Base-by-base conservation (phyloP, 2,329 filamentous ascomycete genomes). In the Penicillium sp. region DNA sequence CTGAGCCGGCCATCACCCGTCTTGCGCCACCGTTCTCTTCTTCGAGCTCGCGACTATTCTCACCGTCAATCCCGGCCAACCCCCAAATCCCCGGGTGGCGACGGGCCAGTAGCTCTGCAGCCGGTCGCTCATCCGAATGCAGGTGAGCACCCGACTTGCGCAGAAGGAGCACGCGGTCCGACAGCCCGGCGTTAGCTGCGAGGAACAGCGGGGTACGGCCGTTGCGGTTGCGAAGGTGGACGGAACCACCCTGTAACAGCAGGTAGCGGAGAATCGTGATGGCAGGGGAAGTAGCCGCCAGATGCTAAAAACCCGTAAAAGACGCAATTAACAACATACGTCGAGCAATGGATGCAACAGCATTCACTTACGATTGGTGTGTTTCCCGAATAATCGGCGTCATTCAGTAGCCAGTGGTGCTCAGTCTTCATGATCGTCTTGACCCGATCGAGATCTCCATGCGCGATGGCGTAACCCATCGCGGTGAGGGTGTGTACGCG, bases 331-430 rank as follows among this genome's bases (percentile, higher is more conserved):
- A 27, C 18, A 32, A 42, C n/a, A 44, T 3, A 18, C 32, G n/a
- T 37, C 13, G 24, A 35, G 23, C 4, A 25, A 42, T 7, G n/a
- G n/a, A 20, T 37, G 15, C 45, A 32, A 37, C 2, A 9, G 32
- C 29, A 24, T 35, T 15, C 4, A 54, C 66, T 56, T 62, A 74
- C 72, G 44, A 77, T 62, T 18, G 75, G 74, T 24, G 88, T 92
- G 71, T 92, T 93, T 41, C 88, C 88, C 18, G 86, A 87, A 66
- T 92, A 92, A 71, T 93, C 88, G 27, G 81, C 80, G 55, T 84
- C 83, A 63, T 88, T 88, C 39, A 93, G 77, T 18, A 93, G 76
- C 71, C 80, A 81, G 49, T 79, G 73, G 54, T 83, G 79, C 61
- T 88, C 84, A 38, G 79, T 79, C 32, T 81, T 79, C 50, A 92